These are phyloP conservation scores for Dissophora globulifera DNA, from an alignment of 192 early-diverging fungal genomes.

Conservation along the genomic window DNA sequence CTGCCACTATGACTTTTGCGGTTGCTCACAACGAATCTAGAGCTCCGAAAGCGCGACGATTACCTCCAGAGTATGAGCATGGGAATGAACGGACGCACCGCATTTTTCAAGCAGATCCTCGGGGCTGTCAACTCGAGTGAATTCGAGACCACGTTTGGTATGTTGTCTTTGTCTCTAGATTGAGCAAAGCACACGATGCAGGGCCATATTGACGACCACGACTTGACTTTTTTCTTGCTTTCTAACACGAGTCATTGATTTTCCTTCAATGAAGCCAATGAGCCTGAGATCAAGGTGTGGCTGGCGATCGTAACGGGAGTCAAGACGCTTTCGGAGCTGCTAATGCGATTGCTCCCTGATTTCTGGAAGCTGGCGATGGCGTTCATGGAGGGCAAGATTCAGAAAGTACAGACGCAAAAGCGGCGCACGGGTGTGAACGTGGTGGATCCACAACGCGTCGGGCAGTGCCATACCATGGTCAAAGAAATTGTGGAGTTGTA, in stretches of 20 bases:
- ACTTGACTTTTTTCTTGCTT: no score
- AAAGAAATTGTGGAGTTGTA: slow-evolving; percentile 71
- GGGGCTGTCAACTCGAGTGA: slow-evolving; percentile 37
- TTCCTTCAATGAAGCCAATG: slow-evolving; percentile 59
- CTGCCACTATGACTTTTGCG: no score
- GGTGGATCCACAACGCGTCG: slow-evolving; percentile 70
- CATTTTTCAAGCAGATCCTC: slow-evolving; percentile 41
- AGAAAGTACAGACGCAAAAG: slow-evolving; percentile 53
- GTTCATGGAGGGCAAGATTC: slow-evolving; percentile 88
- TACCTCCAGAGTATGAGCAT: slow-evolving; percentile 38
- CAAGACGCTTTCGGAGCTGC: slow-evolving; percentile 79
- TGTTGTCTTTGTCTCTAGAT: no score
- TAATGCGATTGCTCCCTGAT: slow-evolving; percentile 82
- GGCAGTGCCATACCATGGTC: slow-evolving; percentile 74
- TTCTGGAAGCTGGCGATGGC: slow-evolving; percentile 93
- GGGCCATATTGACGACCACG: no score
- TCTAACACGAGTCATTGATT: no score
- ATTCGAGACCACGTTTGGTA: slow-evolving; percentile 48
- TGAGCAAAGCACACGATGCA: no score
- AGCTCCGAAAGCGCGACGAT: slow-evolving; percentile 56
- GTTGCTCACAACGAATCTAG: no score
- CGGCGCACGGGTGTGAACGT: slow-evolving; percentile 50
- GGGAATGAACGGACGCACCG: slow-evolving; percentile 17
- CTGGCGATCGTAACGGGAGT: slow-evolving; percentile 74
- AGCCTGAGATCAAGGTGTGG: slow-evolving; percentile 77